Evolutionary conservation across 495 filamentous ascomycete species (phyloP), one percentile per base, ranked within the genome.

Genomic region (Trichoderma erinaceum): DNA sequence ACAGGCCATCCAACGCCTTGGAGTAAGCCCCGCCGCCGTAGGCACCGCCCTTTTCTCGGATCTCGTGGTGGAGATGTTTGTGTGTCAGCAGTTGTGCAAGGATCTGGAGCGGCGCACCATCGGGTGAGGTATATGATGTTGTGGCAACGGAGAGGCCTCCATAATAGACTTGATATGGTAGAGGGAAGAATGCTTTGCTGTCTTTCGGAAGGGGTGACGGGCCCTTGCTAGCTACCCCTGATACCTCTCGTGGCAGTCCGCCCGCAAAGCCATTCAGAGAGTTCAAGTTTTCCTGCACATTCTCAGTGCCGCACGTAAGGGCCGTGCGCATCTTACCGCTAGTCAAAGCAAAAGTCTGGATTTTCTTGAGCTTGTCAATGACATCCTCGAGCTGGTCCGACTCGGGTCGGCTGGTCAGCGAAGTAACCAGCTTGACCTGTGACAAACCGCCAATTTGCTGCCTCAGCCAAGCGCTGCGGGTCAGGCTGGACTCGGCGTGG

Each of bases 131-230:
- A 76, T 98, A 99, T 3, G 93, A 90, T 1, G 93, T 89, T 3
- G 95, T 97, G 32, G 91, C 88, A 41, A 93, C 78, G 35, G 91
- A 88, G 44, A 92, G 83, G 16, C 87, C 89, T 7, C 93, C 88
- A 76, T 97, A 98, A 73, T 94, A 97, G 65, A 99, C 95, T 76
- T 99, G 95, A 78, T 97, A 99, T 1, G 95, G 95, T 29, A 99
- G 85, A 4, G 93, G 88, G 75, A 95, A 99, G 82, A 98, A 96
- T 0, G 90, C 87, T 73, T 91, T 95, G 63, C 86, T 78, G 76
- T 83, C 78, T 70, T 75, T 70, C 1, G 77, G 65, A 43, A 80
- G 70, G 12, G 71, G 46, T 27, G 75, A 68, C 38, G 77, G 76
- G 18, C 16, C 21, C 6, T 16, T 32, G 27, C 6, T 27, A 10